Conservation (phyloP, 2,329 filamentous ascomycete species). For the Pyrenophora teres region DNA sequence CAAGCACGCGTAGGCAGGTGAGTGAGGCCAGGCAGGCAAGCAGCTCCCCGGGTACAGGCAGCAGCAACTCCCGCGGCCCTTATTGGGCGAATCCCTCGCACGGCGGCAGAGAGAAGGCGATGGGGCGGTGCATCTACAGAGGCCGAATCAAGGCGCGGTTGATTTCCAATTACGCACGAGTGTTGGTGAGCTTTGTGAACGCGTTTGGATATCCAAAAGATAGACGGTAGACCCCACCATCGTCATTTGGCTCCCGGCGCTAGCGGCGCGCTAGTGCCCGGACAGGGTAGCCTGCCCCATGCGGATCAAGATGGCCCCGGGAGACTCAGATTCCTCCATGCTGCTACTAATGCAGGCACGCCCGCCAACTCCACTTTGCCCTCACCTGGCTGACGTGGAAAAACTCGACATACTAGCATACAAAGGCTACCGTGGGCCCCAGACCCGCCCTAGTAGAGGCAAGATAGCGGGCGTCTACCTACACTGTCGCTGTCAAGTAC, state of each 20-base stretch:
- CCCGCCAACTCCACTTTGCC: constrained; percentile 13
- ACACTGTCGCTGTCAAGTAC: too few relatives aligned
- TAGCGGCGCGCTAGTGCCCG: constrained; percentile 9
- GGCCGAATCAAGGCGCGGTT: background rate
- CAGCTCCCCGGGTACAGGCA: constrained; percentile 28
- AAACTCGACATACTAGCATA: too few relatives aligned
- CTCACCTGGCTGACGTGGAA: background rate
- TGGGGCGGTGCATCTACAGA: constrained; percentile 32
- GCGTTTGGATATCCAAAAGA: too few relatives aligned
- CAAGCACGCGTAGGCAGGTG: constrained; percentile 23
- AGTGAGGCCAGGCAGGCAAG: constrained; percentile 31
- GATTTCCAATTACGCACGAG: too few relatives aligned
- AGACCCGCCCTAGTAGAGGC: too few relatives aligned
- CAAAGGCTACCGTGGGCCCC: too few relatives aligned
- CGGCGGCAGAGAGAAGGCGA: constrained; percentile 20
- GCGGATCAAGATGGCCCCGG: background rate
- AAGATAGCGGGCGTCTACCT: too few relatives aligned
- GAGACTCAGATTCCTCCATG: constrained; percentile 8
- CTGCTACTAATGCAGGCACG: constrained; percentile 17
- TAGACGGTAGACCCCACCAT: constrained; percentile 7
- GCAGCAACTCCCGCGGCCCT: constrained; percentile 30
- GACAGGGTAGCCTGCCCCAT: constrained; percentile 6
- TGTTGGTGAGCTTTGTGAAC: too few relatives aligned
- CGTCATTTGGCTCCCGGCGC: constrained; percentile 14
- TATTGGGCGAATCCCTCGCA: constrained; percentile 30